phyloP scores from a whole-genome alignment of 768 basidiomycete genomes.

The Crepidotus variabilis region DNA sequence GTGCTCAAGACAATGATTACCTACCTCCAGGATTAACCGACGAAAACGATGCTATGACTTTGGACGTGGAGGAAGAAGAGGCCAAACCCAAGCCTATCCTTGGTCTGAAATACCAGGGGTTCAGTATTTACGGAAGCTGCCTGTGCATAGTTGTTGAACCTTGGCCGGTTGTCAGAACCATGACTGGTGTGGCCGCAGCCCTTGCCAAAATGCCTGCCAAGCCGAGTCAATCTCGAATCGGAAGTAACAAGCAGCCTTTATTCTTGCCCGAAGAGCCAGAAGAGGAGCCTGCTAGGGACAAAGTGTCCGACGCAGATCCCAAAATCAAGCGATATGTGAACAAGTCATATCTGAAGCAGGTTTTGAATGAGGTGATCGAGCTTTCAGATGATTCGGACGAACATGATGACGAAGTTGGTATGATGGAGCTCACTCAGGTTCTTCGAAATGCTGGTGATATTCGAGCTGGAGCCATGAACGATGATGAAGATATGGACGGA shows the following conservation, averaged over 20 bases:
- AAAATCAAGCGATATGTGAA: constrained; percentile 31
- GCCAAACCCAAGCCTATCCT: constrained; percentile 74
- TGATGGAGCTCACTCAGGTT: constrained; percentile 76
- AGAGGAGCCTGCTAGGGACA: constrained; percentile 27
- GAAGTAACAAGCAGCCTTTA: constrained; percentile 56
- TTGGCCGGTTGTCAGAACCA: constrained; percentile 51
- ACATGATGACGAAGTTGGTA: constrained; percentile 38
- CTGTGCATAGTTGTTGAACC: constrained; percentile 84
- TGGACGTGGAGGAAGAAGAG: constrained; percentile 57
- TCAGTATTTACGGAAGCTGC: constrained; percentile 66
- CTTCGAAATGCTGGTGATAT: constrained; percentile 55
- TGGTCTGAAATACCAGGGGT: constrained; percentile 65
- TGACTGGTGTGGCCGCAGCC: constrained; percentile 4
- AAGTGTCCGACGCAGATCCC: constrained; percentile 22
- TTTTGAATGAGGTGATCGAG: constrained; percentile 13
- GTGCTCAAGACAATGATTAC: constrained; percentile 3
- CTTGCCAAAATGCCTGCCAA: background rate
- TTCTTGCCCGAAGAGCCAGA: constrained; percentile 65
- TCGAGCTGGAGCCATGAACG: constrained; percentile 56
- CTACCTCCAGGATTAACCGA: background rate
- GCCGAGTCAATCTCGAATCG: background rate
- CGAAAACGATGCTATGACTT: constrained; percentile 19
- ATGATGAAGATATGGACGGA: constrained; percentile 75
- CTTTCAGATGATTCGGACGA: constrained; percentile 19
- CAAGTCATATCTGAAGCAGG: constrained; percentile 23